A percentile compares a stretch with the other conserved stretches of the same genome.
These are phyloP conservation scores for Paxillus involutus DNA, from an alignment of 768 basidiomycete genomes.

Conservation along the genomic window DNA sequence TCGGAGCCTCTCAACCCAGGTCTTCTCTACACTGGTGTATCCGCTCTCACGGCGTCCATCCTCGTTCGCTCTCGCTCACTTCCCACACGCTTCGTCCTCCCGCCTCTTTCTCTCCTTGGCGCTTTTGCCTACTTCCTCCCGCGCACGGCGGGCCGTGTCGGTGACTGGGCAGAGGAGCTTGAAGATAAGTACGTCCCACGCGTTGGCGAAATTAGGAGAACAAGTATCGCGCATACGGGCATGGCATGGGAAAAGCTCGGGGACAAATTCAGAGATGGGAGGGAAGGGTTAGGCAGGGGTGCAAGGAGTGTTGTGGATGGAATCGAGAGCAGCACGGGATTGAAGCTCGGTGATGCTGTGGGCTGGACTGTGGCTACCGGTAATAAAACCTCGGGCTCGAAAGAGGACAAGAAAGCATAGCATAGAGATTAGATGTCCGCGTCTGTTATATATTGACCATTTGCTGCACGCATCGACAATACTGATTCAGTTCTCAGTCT, in stretches of 20 bases:
- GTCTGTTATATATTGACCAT: not conserved
- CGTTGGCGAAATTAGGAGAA: constrained; percentile 65
- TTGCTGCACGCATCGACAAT: no score
- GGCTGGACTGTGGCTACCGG: constrained; percentile 36
- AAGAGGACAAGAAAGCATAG: constrained; percentile 16
- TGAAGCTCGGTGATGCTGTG: constrained; percentile 65
- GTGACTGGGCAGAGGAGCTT: constrained; percentile 60
- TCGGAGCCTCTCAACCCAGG: constrained; percentile 86
- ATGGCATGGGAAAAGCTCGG: constrained; percentile 61
- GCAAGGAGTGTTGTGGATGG: constrained; percentile 48
- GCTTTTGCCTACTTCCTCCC: constrained; percentile 88
- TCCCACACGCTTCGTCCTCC: constrained; percentile 68
- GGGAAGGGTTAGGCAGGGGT: constrained; percentile 43
- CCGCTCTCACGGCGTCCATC: constrained; percentile 86
- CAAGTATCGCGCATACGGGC: constrained; percentile 56
- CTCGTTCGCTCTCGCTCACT: constrained; percentile 76
- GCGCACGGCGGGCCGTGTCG: constrained; percentile 70
- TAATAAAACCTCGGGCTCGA: constrained; percentile 13
- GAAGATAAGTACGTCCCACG: constrained; percentile 73
- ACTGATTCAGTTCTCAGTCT: no score
- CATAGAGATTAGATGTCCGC: not conserved
- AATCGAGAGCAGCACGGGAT: constrained; percentile 68
- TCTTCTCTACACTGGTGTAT: constrained; percentile 86
- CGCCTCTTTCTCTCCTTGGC: constrained; percentile 68
- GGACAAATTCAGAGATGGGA: constrained; percentile 48